phyloP scores from a whole-genome alignment of 2,329 filamentous ascomycete species.

The Claviceps sp. region DNA sequence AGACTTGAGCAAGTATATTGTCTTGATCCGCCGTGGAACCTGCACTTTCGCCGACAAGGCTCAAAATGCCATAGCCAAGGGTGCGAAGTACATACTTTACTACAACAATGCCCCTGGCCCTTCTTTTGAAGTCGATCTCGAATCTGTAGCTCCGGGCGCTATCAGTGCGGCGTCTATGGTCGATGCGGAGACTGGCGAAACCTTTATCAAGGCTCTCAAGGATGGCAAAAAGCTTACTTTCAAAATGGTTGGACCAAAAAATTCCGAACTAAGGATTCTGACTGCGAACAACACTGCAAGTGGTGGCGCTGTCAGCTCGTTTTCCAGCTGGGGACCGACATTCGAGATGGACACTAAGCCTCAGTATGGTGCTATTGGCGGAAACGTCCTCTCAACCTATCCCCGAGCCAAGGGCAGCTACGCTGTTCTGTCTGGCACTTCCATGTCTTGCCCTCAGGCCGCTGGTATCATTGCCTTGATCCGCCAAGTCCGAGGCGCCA shows the following conservation, averaged over 20 bases:
- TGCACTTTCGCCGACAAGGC: conserved; percentile 44
- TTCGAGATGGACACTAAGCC: conserved; percentile 45
- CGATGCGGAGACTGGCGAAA: conserved; percentile 24
- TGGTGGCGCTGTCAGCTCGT: conserved; percentile 38
- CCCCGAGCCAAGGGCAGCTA: conserved; percentile 33
- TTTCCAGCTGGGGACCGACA: conserved; percentile 47
- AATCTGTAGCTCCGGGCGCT: conserved; percentile 6
- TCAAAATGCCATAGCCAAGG: conserved; percentile 35
- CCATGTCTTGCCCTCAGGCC: conserved; percentile 45
- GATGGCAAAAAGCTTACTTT: conserved; percentile 30
- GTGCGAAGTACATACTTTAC: conserved; percentile 47
- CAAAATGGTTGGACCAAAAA: conserved; percentile 24
- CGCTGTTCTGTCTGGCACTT: conserved; percentile 40
- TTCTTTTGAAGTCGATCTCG: conserved; percentile 18
- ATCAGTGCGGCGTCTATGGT: conserved; percentile 29
- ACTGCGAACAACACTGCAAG: conserved; percentile 21
- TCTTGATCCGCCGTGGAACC: conserved; percentile 44
- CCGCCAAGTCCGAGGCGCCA: conserved; percentile 35
- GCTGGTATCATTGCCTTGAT: conserved; percentile 43
- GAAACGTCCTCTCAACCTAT: conserved; percentile 45
- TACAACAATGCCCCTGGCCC: conserved; percentile 40
- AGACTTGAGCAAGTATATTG: conserved; percentile 42
- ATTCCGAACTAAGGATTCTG: conserved; percentile 9
- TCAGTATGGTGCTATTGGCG: conserved; percentile 41
- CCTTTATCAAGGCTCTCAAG: conserved; percentile 30